Base-by-base conservation (phyloP, 305 asterid species). In the Fraxinus ornus region DNA sequence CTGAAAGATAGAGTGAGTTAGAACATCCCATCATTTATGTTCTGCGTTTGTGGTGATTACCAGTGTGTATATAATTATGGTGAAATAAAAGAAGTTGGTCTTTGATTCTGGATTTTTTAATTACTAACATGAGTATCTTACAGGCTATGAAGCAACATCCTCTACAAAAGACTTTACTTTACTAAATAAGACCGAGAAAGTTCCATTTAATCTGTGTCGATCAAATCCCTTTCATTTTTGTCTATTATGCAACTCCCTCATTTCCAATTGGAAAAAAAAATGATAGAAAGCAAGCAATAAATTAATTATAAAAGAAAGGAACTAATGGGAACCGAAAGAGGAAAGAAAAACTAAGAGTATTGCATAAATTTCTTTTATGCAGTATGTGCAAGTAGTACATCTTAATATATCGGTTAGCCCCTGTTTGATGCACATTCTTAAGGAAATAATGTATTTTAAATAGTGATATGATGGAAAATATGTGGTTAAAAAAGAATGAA, bases 1-100 rank as follows among this genome's bases (percentile, higher is more conserved):
- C 84, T 96, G 83, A 78, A 89, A 72, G 88, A 96, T 87, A 88
- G 87, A 86, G 98, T 96, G 87, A 91, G 99, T 88, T n/a, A 55
- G 74, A 77, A 77, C 86, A 70, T 77, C 22, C 15, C 78, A 7
- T 72, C 73, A 30, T 75, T 60, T 30, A 35, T 52, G 36, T 80
- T 21, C 75, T 32, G 37, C n/a, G 70, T 49, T 83, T 35, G 49
- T 55, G 57, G 41, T 21, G 41, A 9, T 62, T 62, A 22, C 72
- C 72, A 8, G 33, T 62, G 26, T 24, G 72, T 19, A 62, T 62
- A 8, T 13, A 62, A 22, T 62, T 62, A 10, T 0, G 32, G 72
- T 62, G 30, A 24, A 62, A 24, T 7, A 30, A 10, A 62, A 19
- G 24, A n/a, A 57, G 7, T 57, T 57, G 9, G 28, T 7, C 4